These are phyloP conservation scores for Strigomonas culicis DNA, from an alignment of 208 protist genomes.

Conservation along the genomic window DNA sequence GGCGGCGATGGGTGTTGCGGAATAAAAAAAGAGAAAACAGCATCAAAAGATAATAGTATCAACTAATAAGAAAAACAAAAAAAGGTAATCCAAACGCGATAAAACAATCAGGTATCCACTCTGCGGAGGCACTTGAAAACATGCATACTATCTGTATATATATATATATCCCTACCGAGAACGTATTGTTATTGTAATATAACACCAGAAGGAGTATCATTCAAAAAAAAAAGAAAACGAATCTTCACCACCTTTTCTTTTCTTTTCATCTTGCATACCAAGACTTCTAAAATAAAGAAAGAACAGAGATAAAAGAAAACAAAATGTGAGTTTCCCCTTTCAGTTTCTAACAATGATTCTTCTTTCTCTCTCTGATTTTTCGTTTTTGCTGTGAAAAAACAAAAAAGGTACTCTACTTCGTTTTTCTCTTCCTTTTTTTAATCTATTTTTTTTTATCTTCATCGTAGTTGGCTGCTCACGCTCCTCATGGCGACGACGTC, in stretches of 20 bases:
- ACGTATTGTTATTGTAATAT: not conserved
- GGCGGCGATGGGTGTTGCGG: too few species aligned
- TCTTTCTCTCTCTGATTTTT: constrained; percentile 11
- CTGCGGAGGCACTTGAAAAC: not conserved
- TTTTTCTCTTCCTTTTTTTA: constrained; percentile 4
- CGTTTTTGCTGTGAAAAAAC: not conserved
- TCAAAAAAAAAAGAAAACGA: not conserved
- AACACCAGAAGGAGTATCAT: not conserved
- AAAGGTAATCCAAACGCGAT: not conserved
- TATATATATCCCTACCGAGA: not conserved
- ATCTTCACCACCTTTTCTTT: not conserved
- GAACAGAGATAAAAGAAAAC: too few species aligned
- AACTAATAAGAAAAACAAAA: too few species aligned
- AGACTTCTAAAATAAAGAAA: not conserved
- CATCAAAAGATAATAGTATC: too few species aligned
- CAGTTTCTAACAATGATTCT: not conserved
- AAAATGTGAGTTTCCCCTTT: not conserved
- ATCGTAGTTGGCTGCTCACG: too few species aligned
- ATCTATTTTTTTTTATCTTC: constrained; percentile 7
- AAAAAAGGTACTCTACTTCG: not conserved
- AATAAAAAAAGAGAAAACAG: constrained; percentile 7
- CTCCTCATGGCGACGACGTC: too few species aligned
- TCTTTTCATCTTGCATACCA: not conserved
- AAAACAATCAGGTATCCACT: not conserved
- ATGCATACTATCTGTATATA: not conserved